These are phyloP conservation scores for Solanum okadae DNA, from an alignment of 257 asterid species.

Conservation along the genomic window DNA sequence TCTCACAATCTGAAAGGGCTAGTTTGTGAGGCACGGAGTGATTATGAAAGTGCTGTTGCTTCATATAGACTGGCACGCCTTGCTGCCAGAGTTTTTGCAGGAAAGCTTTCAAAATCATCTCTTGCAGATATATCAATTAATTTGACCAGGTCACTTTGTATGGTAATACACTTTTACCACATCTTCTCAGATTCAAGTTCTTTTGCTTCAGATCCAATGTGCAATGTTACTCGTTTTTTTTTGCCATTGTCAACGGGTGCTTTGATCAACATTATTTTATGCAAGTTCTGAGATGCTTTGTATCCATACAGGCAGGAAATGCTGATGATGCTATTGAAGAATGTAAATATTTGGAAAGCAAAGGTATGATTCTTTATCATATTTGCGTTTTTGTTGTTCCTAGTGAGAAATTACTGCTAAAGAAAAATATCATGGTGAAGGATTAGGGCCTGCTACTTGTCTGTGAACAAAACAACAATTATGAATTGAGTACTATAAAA, in stretches of 20 bases:
- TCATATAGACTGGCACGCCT: constrained; percentile 75
- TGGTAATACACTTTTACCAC: constrained; percentile 36
- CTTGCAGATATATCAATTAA: constrained; percentile 55
- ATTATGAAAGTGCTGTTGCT: constrained; percentile 62
- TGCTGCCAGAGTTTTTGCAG: constrained; percentile 41
- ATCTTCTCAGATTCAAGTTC: neutral
- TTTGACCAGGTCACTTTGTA: constrained; percentile 79
- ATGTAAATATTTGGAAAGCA: constrained; percentile 58
- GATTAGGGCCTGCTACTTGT: neutral
- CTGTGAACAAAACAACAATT: neutral
- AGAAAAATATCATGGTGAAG: neutral
- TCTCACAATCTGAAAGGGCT: constrained; percentile 90
- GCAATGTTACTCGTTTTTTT: neutral
- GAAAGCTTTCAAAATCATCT: constrained; percentile 32
- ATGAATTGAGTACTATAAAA: neutral
- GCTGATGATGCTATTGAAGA: constrained; percentile 59
- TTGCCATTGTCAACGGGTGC: neutral
- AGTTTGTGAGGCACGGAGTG: constrained; percentile 77
- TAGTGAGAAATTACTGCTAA: neutral
- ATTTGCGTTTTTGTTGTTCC: neutral
- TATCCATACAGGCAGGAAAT: constrained; percentile 65
- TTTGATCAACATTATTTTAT: neutral
- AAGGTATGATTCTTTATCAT: constrained; percentile 42
- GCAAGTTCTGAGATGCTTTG: constrained; percentile 1
- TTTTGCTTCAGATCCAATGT: neutral